Percentiles rank a stretch among this genome's conserved stretches.
These are phyloP conservation scores for Populus hybrid DNA, from an alignment of 441 rosid genomes.

Conservation along the genomic window DNA sequence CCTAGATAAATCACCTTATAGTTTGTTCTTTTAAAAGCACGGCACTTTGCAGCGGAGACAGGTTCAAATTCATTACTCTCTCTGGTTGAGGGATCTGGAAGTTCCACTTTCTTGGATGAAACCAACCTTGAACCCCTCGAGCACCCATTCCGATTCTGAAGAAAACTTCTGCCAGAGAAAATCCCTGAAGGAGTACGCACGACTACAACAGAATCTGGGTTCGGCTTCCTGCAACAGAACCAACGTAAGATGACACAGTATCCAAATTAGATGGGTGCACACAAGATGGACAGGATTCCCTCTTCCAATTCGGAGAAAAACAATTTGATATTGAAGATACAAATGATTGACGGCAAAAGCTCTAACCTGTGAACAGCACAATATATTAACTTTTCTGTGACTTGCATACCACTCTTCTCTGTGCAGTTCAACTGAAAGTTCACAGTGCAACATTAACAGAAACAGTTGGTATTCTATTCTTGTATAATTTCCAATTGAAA, in stretches of 20 bases:
- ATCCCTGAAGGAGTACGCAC: constrained; percentile 69
- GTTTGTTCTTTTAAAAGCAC: constrained; percentile 51
- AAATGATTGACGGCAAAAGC: neutral
- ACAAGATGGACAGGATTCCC: neutral
- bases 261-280: neutral
- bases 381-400: constrained; percentile 69
- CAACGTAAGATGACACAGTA: neutral
- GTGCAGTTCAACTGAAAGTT: constrained; percentile 64
- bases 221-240: constrained; percentile 56
- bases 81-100: constrained; percentile 43
- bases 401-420: constrained; percentile 75
- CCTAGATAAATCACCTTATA: constrained; percentile 73
- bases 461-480: neutral
- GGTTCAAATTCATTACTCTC: constrained; percentile 48
- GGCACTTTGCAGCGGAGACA: constrained; percentile 78
- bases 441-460: constrained; percentile 14
- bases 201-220: constrained; percentile 65
- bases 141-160: constrained; percentile 51
- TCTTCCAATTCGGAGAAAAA: neutral
- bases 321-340: neutral
- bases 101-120: constrained; percentile 51
- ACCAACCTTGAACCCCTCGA: constrained; percentile 70
- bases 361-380: constrained; percentile 87
- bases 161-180: constrained; percentile 67
- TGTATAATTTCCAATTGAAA: neutral